These are phyloP conservation scores for Chlamydomonas sp. DNA, from an alignment of 139 green algal genomes.

Conservation along the genomic window DNA sequence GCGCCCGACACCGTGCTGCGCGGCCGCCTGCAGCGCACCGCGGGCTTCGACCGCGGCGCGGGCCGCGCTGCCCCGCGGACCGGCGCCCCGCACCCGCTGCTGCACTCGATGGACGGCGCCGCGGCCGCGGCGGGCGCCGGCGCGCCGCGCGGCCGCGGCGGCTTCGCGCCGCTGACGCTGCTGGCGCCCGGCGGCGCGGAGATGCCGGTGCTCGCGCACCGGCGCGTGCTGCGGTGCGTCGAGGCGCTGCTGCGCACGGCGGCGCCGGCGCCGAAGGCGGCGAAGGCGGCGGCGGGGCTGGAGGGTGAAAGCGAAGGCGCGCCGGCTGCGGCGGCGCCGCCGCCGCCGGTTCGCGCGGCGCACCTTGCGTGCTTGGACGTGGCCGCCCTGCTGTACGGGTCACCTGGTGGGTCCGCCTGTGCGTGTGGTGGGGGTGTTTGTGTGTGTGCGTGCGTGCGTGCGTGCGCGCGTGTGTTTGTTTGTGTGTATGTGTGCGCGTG, in stretches of 20 bases:
- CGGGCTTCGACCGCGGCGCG: too few relatives aligned
- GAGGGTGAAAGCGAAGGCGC: neutral
- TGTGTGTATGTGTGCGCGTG: too few relatives aligned
- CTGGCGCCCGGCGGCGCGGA: too few relatives aligned
- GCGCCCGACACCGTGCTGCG: neutral
- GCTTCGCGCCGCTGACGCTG: too few relatives aligned
- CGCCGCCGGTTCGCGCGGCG: neutral
- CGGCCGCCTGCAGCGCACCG: conserved; percentile 4
- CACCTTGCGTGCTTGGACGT: conserved; percentile 8
- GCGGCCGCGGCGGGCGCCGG: too few relatives aligned
- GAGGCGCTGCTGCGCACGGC: neutral
- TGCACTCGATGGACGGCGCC: neutral
- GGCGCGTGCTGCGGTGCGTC: conserved; percentile 1
- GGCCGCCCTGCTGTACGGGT: neutral
- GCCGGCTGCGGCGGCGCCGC: neutral
- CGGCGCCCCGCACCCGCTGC: too few relatives aligned
- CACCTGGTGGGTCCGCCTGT: neutral
- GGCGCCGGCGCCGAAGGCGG: neutral
- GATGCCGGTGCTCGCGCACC: neutral
- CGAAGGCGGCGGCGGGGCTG: neutral
- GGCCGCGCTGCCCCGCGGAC: too few relatives aligned
- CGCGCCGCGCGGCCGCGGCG: neutral
- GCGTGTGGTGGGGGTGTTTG: too few relatives aligned
- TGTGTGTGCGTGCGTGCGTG: too few relatives aligned
- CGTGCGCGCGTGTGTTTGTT: too few relatives aligned